A percentile compares a stretch with the other conserved stretches of the same genome.
phyloP scores from a whole-genome alignment of 225 moss, liverwort and hornwort species.

The Anthoceros angustus region DNA sequence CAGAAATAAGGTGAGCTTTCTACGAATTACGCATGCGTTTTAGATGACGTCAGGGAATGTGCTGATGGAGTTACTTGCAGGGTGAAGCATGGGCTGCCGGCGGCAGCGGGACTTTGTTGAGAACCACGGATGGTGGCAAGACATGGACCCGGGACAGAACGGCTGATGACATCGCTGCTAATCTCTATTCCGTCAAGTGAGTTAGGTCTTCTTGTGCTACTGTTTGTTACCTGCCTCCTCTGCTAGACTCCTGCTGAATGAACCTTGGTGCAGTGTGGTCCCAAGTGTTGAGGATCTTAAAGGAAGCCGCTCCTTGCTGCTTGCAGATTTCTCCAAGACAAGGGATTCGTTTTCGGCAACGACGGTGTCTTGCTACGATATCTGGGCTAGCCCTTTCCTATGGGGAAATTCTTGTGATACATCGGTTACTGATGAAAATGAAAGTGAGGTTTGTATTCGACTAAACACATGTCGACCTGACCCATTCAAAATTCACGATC shows the following conservation, averaged over 20 bases:
- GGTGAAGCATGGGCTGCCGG: slow-evolving; percentile 98
- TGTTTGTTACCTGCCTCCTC: neutral
- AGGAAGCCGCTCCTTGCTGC: neutral
- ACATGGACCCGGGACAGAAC: slow-evolving; percentile 75
- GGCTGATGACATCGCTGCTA: slow-evolving; percentile 57
- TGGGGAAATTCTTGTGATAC: too few relatives aligned
- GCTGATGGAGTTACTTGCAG: slow-evolving; percentile 9
- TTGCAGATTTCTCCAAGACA: slow-evolving; percentile 51
- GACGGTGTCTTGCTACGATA: slow-evolving; percentile 81
- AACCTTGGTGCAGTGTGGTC: neutral
- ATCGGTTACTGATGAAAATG: too few relatives aligned
- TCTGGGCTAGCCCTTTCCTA: slow-evolving; percentile 31
- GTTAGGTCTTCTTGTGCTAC: neutral
- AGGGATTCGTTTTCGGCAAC: slow-evolving; percentile 66
- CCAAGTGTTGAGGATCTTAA: neutral
- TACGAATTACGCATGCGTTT: neutral
- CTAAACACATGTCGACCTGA: too few relatives aligned
- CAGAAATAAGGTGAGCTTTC: slow-evolving; percentile 36
- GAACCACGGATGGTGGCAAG: slow-evolving; percentile 76
- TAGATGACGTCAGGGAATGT: neutral
- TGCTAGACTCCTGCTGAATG: neutral
- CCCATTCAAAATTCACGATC: too few relatives aligned
- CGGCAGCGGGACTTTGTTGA: slow-evolving; percentile 79
- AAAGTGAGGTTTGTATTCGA: too few relatives aligned
- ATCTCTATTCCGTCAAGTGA: slow-evolving; percentile 63